Evolutionary conservation across 805 yeast genomes (phyloP), one percentile per base, ranked within the genome.

Genomic region (Barnettozyma pratensis): DNA sequence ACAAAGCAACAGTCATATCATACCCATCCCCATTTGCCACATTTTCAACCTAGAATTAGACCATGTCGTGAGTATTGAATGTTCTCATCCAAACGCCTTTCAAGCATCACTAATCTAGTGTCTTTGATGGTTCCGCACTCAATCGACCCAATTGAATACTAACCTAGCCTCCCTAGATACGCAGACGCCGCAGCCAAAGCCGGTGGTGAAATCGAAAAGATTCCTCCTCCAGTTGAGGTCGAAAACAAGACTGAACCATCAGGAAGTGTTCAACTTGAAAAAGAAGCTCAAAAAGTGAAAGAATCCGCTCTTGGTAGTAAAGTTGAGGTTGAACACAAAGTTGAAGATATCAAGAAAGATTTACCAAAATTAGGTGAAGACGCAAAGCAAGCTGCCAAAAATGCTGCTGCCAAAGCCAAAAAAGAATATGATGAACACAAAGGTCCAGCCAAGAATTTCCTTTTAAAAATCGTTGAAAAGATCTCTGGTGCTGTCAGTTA

Each of bases 341-440:
- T 63, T n/a, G 53, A 55, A 26, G 60, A 56, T 7, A 45, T 64
- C 3, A 54, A 58, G 25, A 54, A 57, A 39, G 62, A 53, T 25
- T 56, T 65, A 25, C 64, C 64, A 38, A 53, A 54, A 36, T 46
- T 66, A 19, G 42, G 53, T 48, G 57, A 55, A 27, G 55, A 60
- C 30, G 41, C 62, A n/a, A 63, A 65, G 43, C 64, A 70, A 51
- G 67, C 67, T n/a, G 60, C 63, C 38, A 61, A 65, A 45, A 66
- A 69, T 38, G 68, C 67, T 32, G 56, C 61, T 29, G 65, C 66
- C 25, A 65, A 61, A 50, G 49, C 64, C 41, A 63, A 64, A 47
- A 64, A 66, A 52, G 66, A 60, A 41, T 64, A 63, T 44, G 56
- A 64, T 6, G 58, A 61, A 14, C 56, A 60, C 49, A 60, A 64